Base-by-base conservation (phyloP, 164 flowering plant species). In the Nelumbo lutea region DNA sequence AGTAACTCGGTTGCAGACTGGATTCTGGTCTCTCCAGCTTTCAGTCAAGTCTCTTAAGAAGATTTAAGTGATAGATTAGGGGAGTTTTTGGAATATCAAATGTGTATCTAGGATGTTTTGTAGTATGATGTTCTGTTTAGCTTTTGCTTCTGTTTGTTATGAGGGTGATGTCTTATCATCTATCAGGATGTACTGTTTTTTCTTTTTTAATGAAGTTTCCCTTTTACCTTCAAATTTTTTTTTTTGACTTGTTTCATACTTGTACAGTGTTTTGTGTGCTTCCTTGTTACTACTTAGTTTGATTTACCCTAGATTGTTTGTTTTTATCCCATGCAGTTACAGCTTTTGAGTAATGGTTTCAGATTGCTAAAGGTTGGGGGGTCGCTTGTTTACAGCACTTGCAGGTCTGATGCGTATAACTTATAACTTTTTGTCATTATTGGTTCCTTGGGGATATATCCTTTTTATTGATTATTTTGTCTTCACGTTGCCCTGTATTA, bases 381-480 rank as follows among this genome's bases (percentile, higher is more conserved):
- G 3, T 73, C 74, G 9, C 94, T 95, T 71, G 86, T 95, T 50
- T 95, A 95, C 79, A 92, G 98, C 85, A 95, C 98, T 64, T 92
- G 97, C 96, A 92, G 98, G 98, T 90, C 60, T 47, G 9, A 45
- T 59, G 9, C n/a, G n/a, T 52, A 65, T 40, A n/a, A 46, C 3
- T 52, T 42, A 2, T 50, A 44, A 45, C 14, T 52, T 40, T 58
- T 6, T 43, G 47, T 11, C 11, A 45, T 14, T 69, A 10, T 6
- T 57, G 44, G 57, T 65, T 68, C 15, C 55, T 61, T 48, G 5
- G 9, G n/a, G 40, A 27, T 44, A 3, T 11, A 40, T 42, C 15
- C 38, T 63, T 48, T 6, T 63, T 47, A 71, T 60, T 57, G 3
- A 59, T 9, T 65, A 42, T 45, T 43, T 68, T 50, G 39, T 7